phyloP scores from a whole-genome alignment of 2,329 filamentous ascomycete genomes.

The Fusarium solani-melongenae region DNA sequence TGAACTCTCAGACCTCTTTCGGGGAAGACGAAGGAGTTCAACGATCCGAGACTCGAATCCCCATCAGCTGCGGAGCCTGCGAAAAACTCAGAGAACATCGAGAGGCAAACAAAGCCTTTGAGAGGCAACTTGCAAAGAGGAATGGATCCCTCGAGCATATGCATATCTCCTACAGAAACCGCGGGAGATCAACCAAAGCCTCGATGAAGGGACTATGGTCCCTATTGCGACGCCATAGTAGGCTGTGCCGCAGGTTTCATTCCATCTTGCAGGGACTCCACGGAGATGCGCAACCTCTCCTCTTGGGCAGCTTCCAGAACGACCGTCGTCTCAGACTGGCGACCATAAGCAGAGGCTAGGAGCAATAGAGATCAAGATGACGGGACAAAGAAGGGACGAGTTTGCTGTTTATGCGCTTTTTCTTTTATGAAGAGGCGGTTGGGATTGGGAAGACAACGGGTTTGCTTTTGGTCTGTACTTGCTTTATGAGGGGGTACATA shows the following conservation, averaged over 20 bases:
- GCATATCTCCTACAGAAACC: neutral
- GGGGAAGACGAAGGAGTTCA: neutral
- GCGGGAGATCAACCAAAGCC: neutral
- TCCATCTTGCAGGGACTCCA: neutral
- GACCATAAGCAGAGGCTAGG: neutral
- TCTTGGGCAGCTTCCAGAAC: neutral
- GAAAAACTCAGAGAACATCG: neutral
- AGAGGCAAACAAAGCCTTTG: neutral
- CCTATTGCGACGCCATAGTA: neutral
- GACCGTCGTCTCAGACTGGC: neutral
- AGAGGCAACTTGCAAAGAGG: neutral
- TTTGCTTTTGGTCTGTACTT: neutral
- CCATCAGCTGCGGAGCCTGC: neutral
- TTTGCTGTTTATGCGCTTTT: neutral
- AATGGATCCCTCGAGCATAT: no score
- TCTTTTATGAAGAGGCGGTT: neutral
- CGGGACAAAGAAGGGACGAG: neutral
- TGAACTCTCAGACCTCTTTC: neutral
- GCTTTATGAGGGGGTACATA: neutral
- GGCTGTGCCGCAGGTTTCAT: neutral
- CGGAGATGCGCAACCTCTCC: neutral
- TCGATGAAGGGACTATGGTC: neutral
- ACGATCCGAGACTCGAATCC: neutral
- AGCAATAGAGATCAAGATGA: neutral
- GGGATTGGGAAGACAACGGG: neutral